These are phyloP conservation scores for Kwoniella pini DNA, from an alignment of 768 basidiomycete species.

Conservation along the genomic window DNA sequence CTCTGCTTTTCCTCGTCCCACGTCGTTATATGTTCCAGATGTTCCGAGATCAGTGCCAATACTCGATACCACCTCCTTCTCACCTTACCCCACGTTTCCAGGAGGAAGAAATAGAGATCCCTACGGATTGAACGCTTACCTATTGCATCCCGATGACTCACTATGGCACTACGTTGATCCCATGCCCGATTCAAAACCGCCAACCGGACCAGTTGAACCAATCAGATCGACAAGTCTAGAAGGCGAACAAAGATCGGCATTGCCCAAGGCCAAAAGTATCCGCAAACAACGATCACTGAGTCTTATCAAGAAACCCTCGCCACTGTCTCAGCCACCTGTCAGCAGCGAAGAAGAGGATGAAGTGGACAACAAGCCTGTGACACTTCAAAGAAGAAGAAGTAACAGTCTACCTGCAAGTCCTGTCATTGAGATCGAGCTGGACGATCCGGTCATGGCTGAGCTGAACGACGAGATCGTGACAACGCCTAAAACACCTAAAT, in stretches of 20 bases:
- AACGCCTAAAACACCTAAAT: slow-evolving; percentile 13
- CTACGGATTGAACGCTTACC: slow-evolving; percentile 42
- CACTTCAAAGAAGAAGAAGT: slow-evolving; percentile 5
- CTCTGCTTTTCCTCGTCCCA: slow-evolving; percentile 33
- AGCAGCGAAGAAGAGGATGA: slow-evolving; percentile 3
- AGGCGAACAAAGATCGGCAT: slow-evolving; percentile 7
- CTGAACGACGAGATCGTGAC: slow-evolving; percentile 1
- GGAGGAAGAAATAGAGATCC: slow-evolving; percentile 35
- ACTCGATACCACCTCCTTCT: slow-evolving; percentile 38
- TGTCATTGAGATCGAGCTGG: slow-evolving; percentile 6
- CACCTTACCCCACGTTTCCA: slow-evolving; percentile 42
- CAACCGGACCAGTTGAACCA: neutral
- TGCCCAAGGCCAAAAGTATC: neutral
- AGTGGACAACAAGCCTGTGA: neutral
- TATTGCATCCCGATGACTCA: slow-evolving; percentile 44
- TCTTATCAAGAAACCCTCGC: slow-evolving; percentile 22
- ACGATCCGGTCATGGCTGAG: slow-evolving; percentile 7
- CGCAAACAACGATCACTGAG: slow-evolving; percentile 22
- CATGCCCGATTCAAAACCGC: slow-evolving; percentile 8
- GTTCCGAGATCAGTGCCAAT: slow-evolving; percentile 24
- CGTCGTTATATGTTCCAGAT: slow-evolving; percentile 31
- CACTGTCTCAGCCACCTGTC: slow-evolving; percentile 25
- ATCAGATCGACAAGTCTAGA: neutral
- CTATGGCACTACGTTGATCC: slow-evolving; percentile 37
- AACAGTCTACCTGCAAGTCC: slow-evolving; percentile 13